Percentiles rank a stretch among this genome's conserved stretches.
Conservation (phyloP, 148 eudicot species). For the Rheum nobile region DNA sequence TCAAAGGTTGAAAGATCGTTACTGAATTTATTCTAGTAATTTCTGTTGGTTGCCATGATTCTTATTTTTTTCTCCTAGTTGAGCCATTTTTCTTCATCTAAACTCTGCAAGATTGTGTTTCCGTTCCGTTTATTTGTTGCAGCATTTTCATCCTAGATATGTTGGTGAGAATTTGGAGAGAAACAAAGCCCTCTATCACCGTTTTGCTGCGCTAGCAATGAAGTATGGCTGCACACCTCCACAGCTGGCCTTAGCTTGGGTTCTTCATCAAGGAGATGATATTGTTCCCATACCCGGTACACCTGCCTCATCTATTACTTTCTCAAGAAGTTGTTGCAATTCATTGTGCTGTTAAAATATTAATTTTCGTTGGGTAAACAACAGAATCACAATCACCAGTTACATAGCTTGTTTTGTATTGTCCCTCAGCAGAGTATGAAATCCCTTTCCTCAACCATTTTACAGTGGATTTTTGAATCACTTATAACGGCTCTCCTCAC, state of each 20-base stretch:
- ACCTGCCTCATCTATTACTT: slow-evolving; percentile 1
- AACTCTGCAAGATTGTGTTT: background rate
- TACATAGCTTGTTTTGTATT: background rate
- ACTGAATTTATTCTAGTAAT: background rate
- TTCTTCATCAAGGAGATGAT: slow-evolving; percentile 32
- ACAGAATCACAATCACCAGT: background rate
- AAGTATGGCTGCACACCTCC: slow-evolving; percentile 26
- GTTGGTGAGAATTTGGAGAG: slow-evolving; percentile 28
- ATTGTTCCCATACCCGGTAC: slow-evolving; percentile 34
- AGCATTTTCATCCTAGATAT: slow-evolving; percentile 27
- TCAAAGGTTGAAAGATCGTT: background rate
- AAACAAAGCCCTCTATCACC: slow-evolving; percentile 22
- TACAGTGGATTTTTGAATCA: background rate
- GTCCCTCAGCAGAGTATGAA: background rate
- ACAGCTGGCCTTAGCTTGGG: slow-evolving; percentile 41
- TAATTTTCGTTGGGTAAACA: background rate
- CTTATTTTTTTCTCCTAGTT: background rate
- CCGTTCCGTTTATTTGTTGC: background rate
- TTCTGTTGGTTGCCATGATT: background rate
- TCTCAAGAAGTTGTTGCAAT: background rate
- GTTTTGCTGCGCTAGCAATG: slow-evolving; percentile 19
- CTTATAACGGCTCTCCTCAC: background rate
- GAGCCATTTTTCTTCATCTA: background rate
- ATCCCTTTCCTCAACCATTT: background rate
- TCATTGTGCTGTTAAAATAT: background rate